phyloP scores from a whole-genome alignment of 768 basidiomycete genomes.

The Russula olivacea region DNA sequence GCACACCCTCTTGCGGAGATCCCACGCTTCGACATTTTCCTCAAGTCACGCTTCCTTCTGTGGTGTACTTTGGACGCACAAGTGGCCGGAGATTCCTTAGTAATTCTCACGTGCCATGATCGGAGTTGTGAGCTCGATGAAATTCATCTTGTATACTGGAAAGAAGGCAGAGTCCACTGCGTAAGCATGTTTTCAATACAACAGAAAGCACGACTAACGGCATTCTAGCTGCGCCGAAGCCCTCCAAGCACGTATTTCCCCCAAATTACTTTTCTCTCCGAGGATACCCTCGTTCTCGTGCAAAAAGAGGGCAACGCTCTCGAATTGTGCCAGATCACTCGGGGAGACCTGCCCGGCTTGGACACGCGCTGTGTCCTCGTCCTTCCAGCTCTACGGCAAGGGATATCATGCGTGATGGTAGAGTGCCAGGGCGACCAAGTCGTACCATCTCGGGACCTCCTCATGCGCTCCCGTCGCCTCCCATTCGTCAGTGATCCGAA shows the following conservation, averaged over 20 bases:
- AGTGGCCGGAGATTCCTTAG: slow-evolving; percentile 13
- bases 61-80: slow-evolving; percentile 18
- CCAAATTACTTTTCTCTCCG: slow-evolving; percentile 18
- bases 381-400: slow-evolving; percentile 14
- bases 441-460: background rate
- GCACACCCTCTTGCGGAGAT: slow-evolving; percentile 16
- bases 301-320: slow-evolving; percentile 21
- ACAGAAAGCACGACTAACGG: background rate
- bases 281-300: slow-evolving; percentile 14
- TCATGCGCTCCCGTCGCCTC: slow-evolving; percentile 5
- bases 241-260: slow-evolving; percentile 20
- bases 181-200: background rate
- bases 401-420: slow-evolving; percentile 16
- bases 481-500: slow-evolving; percentile 15
- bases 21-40: slow-evolving; percentile 10
- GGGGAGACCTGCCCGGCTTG: slow-evolving; percentile 2
- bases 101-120: slow-evolving; percentile 18
- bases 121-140: slow-evolving; percentile 19
- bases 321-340: slow-evolving; percentile 16
- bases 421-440: slow-evolving; percentile 21
- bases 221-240: slow-evolving; percentile 13
- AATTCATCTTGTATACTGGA: slow-evolving; percentile 18
- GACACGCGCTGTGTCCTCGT: slow-evolving; percentile 16
- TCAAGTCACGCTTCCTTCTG: slow-evolving; percentile 19
- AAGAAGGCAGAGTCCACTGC: slow-evolving; percentile 13